Evolutionary conservation across 495 filamentous ascomycete genomes (phyloP), one percentile per base, ranked within the genome.

Genomic region (Podospora comata): DNA sequence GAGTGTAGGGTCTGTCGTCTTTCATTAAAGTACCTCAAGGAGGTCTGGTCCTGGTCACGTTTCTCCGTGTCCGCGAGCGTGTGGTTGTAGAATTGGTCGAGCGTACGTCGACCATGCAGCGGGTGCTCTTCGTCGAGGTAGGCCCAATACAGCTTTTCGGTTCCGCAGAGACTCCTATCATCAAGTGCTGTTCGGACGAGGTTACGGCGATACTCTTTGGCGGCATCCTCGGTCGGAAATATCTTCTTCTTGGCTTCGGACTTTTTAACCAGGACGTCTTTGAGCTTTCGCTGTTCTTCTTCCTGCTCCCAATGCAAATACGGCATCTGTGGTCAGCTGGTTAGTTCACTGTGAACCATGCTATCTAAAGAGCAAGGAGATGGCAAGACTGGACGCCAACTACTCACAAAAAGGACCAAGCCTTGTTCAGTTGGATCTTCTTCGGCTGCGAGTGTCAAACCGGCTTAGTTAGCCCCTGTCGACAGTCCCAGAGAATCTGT

Each of bases 31-130:
- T 67, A 72, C n/a, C 67, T 34, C 27, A 69, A 69, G 1, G 60
- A 63, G 15, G 68, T 66, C 18, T 72, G 70, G 20, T 64, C 66
- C 39, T 72, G 66, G 67, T 72, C 70, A 13, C 70, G 34, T 7
- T 67, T 61, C 61, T 72, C 67, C 34, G 70, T 72, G 16, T 67
- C 68, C 54, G 64, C 64, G 2, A 72, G 55, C 67, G 67, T 72
- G 64, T 72, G 68, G 60, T 72, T 69, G 0, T 64, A 67, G 30
- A 72, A 72, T 55, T 72, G 70, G 39, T 72, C 70, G 2, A 72
- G 67, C 2, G 70, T 72, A 2, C 70, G 64, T 6, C 70, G 70
- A 27, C 67, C 68, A 56, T 72, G 70, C 4, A 72, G 13, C 18
- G 55, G 39, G 15, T 48, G 39, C 39, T 48, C 39, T 16, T 48